A percentile compares a stretch with the other conserved stretches of the same genome.
Conservation (phyloP, 1,284 basidiomycete species). For the Hemileia vastatrix region DNA sequence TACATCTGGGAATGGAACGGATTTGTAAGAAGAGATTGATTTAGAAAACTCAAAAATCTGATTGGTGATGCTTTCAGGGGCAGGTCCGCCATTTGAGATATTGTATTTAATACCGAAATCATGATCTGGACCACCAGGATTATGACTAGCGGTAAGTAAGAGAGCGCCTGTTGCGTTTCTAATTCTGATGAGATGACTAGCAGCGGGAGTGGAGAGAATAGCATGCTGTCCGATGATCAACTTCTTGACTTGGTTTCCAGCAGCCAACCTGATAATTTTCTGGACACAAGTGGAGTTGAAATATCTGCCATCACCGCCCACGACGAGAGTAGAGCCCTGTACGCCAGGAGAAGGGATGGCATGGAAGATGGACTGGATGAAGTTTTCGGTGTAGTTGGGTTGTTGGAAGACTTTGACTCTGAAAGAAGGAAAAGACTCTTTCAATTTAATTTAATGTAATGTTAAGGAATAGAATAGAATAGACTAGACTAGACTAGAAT, state of each 20-base stretch:
- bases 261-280: slow-evolving; percentile 38
- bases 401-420: slow-evolving; percentile 44
- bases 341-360: slow-evolving; percentile 65
- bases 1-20: slow-evolving; percentile 67
- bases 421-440: neutral
- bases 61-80: slow-evolving; percentile 87
- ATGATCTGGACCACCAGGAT: slow-evolving; percentile 91
- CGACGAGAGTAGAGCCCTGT: slow-evolving; percentile 66
- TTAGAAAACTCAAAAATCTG: slow-evolving; percentile 87
- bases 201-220: slow-evolving; percentile 93
- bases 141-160: slow-evolving; percentile 93
- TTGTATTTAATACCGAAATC: slow-evolving; percentile 99
- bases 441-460: neutral
- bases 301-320: slow-evolving; percentile 94
- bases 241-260: slow-evolving; percentile 59
- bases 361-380: slow-evolving; percentile 86
- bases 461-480: neutral
- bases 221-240: slow-evolving; percentile 80
- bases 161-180: slow-evolving; percentile 96
- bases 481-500: neutral
- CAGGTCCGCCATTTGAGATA: slow-evolving; percentile 90
- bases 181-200: slow-evolving; percentile 86
- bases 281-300: slow-evolving; percentile 56
- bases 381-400: slow-evolving; percentile 98
- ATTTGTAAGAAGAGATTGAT: slow-evolving; percentile 72